phyloP scores from a whole-genome alignment of 345 rosid genomes.

The Lepidium africanum region DNA sequence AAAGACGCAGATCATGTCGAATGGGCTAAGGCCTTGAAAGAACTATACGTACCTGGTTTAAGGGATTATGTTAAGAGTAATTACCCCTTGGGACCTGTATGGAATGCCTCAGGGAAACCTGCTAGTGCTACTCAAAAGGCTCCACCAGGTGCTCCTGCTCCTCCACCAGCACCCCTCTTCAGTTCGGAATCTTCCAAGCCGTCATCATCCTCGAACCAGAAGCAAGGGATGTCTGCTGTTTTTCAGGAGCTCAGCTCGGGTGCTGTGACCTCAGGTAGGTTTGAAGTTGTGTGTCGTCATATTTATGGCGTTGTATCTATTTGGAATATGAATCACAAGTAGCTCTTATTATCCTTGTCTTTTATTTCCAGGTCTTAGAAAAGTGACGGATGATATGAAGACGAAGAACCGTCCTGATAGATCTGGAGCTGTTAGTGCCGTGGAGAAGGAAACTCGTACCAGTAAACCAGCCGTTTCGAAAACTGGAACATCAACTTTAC shows the following conservation, averaged over 20 bases:
- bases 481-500: slow-evolving; percentile 34
- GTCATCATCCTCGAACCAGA: slow-evolving; percentile 76
- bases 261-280: slow-evolving; percentile 64
- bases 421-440: slow-evolving; percentile 57
- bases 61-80: slow-evolving; percentile 81
- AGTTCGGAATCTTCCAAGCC: slow-evolving; percentile 60
- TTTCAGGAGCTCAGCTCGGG: slow-evolving; percentile 77
- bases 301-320: neutral
- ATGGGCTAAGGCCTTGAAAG: slow-evolving; percentile 98
- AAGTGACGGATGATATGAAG: slow-evolving; percentile 93
- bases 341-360: neutral
- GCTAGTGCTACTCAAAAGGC: slow-evolving; percentile 50
- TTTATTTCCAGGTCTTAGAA: slow-evolving; percentile 59
- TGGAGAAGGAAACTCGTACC: slow-evolving; percentile 45
- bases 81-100: slow-evolving; percentile 88
- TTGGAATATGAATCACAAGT: neutral
- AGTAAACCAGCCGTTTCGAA: slow-evolving; percentile 51
- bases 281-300: neutral
- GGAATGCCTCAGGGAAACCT: slow-evolving; percentile 61
- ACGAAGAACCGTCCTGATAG: slow-evolving; percentile 69
- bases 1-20: slow-evolving; percentile 85
- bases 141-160: slow-evolving; percentile 58
- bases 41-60: slow-evolving; percentile 84
- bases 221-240: slow-evolving; percentile 90
- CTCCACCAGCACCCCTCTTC: slow-evolving; percentile 90